Base-by-base conservation (phyloP, 768 basidiomycete genomes). In the Naematelia aurantialba region DNA sequence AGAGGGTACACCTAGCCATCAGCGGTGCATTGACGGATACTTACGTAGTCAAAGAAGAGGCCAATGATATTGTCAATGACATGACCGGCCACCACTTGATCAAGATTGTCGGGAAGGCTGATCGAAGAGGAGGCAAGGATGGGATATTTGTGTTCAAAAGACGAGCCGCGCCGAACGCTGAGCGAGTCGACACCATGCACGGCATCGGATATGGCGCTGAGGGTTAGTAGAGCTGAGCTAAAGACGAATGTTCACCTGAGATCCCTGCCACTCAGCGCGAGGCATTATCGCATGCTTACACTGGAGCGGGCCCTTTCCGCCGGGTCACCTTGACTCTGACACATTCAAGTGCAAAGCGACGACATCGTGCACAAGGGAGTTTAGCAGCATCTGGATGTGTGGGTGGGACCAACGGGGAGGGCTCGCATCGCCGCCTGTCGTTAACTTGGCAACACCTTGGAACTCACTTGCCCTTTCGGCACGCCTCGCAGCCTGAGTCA, bases 1-100 rank as follows among this genome's bases (percentile, higher is more conserved):
- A 94, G 82, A 5, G 91, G 90, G 75, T 91, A 91, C 49, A 94
- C 90, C 70, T 72, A 52, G n/a, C 10, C 0, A 52, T 30, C 29
- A 22, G 13, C 24, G 21, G 22, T 8, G 42, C 52, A 5, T 42
- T 19, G 27, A 5, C 10, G 11, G 14, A 1, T 24, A 66, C 69
- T 52, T 42, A 72, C 71, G 52, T 67, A 70, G 54, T 70, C 63
- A 58, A 73, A 73, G 53, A 70, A 73, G 2, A 68, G 47, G 10
- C 49, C 55, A 47, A 73, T 62, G 44, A 73, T 63, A 30, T 55
- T 65, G 26, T 67, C 60, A 19, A 69, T 67, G 4, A 63, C 60
- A 13, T 48, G 42, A n/a, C 50, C 55, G n/a, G 65, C 13, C 2
- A 65, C 66, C 11, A 69, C 68, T 26, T 69, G 66, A 34, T 72